phyloP scores from a whole-genome alignment of 139 green algal genomes.

The Chlorella sorokiniana region DNA sequence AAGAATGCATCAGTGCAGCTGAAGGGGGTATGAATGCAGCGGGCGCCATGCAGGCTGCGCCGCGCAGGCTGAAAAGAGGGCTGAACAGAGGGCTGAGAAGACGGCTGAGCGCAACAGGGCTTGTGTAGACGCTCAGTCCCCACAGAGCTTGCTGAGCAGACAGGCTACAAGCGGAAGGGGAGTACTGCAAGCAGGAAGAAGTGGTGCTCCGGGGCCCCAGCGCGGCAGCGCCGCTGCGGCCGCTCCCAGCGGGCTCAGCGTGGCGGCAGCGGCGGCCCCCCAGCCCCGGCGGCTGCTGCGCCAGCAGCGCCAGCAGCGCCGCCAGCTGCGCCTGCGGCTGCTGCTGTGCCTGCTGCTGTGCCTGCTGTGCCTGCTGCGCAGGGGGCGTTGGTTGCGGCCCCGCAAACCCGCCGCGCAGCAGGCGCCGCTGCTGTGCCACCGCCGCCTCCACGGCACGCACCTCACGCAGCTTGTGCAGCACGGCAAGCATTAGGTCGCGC shows the following conservation, averaged over 20 bases:
- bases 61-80: too few relatives aligned
- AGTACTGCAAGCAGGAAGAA: too few relatives aligned
- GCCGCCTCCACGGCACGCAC: background rate
- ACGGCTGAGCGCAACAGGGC: too few relatives aligned
- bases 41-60: too few relatives aligned
- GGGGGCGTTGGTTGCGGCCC: background rate
- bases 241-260: background rate
- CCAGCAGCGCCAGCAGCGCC: background rate
- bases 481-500: background rate
- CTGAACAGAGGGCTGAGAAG: too few relatives aligned
- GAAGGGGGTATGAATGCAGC: too few relatives aligned
- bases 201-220: too few relatives aligned
- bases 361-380: background rate
- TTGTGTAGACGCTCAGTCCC: too few relatives aligned
- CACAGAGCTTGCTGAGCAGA: too few relatives aligned
- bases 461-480: background rate
- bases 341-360: background rate
- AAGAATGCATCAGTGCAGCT: too few relatives aligned
- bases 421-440: background rate
- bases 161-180: too few relatives aligned
- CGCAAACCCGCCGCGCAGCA: too few relatives aligned
- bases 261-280: background rate
- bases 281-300: background rate
- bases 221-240: background rate
- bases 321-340: background rate